Evolutionary conservation across 345 rosid genomes (phyloP).

Genomic region (Hibiscus syriacus): DNA sequence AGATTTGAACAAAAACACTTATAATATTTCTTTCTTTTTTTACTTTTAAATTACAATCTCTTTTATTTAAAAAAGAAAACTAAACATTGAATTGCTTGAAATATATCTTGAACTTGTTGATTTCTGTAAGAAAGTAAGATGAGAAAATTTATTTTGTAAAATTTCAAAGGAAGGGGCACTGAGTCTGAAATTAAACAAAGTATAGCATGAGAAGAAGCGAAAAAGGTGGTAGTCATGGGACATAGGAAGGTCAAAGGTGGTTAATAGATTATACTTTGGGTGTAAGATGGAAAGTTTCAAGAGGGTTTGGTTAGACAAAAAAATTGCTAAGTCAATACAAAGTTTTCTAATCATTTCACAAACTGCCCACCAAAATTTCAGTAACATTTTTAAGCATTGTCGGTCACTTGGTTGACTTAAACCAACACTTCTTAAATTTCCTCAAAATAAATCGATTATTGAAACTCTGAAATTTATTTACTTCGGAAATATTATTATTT

Average conservation of each 20-base stretch:
- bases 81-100: too few species aligned
- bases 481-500: too few species aligned
- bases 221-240: neutral
- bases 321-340: neutral
- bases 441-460: neutral
- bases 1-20: too few species aligned
- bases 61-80: too few species aligned
- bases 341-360: neutral
- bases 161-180: too few species aligned
- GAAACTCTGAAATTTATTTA: neutral
- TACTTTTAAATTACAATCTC: too few species aligned
- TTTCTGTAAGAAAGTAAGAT: too few species aligned
- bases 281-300: conserved; percentile 4
- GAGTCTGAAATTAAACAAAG: too few species aligned
- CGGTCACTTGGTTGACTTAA: conserved; percentile 7
- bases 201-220: too few species aligned
- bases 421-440: neutral
- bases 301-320: conserved; percentile 23
- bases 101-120: too few species aligned
- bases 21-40: too few species aligned
- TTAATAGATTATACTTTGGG: conserved; percentile 8
- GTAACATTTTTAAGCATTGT: neutral
- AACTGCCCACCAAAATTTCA: neutral
- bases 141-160: too few species aligned
- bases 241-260: conserved; percentile 18